A percentile compares a stretch with the other conserved stretches of the same genome.
These are phyloP conservation scores for Coniella vitis DNA, from an alignment of 2,329 filamentous ascomycete species.

Conservation along the genomic window DNA sequence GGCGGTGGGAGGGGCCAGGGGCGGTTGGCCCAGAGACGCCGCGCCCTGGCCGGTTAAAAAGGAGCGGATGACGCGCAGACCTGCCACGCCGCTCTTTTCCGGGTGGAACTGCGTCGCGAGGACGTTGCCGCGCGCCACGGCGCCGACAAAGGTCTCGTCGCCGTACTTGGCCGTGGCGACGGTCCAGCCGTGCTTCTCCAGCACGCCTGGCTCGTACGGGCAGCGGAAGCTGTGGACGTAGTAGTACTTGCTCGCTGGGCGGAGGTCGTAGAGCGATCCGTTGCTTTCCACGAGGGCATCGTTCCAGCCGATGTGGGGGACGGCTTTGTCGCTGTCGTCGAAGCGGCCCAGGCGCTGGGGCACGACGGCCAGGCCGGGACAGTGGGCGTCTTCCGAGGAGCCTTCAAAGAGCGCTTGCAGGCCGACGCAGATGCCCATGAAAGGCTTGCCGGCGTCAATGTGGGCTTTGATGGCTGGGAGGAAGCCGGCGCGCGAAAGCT, in stretches of 20 bases:
- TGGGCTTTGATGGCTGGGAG: constrained; percentile 75
- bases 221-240: constrained; percentile 95
- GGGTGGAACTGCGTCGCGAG: constrained; percentile 96
- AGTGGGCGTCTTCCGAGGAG: constrained; percentile 68
- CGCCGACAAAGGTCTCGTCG: constrained; percentile 82
- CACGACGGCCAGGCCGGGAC: constrained; percentile 70
- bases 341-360: constrained; percentile 68
- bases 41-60: constrained; percentile 71
- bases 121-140: constrained; percentile 76
- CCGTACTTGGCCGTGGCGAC: constrained; percentile 90
- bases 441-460: constrained; percentile 86
- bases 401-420: constrained; percentile 84
- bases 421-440: constrained; percentile 96
- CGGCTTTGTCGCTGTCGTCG: constrained; percentile 69
- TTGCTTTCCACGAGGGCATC: constrained; percentile 60
- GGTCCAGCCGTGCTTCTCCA: constrained; percentile 80
- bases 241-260: constrained; percentile 87
- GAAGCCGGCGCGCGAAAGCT: constrained; percentile 76
- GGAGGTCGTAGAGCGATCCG: constrained; percentile 65
- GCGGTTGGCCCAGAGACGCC: constrained; percentile 37
- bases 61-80: constrained; percentile 73
- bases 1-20: constrained; percentile 18
- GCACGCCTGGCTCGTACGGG: constrained; percentile 63
- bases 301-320: constrained; percentile 99
- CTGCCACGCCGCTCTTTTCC: constrained; percentile 90